A percentile compares a stretch with the other conserved stretches of the same genome.
These are phyloP conservation scores for Stellera chamaejasme DNA, from an alignment of 345 rosid genomes.

Conservation along the genomic window DNA sequence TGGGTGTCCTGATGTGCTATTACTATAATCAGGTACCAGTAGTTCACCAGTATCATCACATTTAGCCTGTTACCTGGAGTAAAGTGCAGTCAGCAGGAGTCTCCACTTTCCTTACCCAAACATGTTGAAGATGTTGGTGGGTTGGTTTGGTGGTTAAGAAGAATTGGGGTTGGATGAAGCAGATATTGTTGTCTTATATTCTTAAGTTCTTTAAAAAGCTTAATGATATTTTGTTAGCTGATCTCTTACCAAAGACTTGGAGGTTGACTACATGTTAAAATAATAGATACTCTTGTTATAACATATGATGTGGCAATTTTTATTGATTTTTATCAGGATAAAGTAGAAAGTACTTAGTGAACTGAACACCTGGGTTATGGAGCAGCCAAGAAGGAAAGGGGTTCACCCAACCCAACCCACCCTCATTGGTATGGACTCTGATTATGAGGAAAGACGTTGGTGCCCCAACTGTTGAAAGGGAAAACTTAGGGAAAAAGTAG, in stretches of 20 bases:
- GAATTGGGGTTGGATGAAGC: background rate
- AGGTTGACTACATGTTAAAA: too few relatives aligned
- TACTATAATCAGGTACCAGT: constrained; percentile 10
- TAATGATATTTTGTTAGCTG: too few relatives aligned
- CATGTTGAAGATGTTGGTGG: constrained; percentile 2
- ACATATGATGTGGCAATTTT: too few relatives aligned
- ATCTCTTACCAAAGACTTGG: too few relatives aligned
- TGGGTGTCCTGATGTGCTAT: background rate
- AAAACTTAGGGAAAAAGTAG: too few relatives aligned
- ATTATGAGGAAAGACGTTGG: background rate
- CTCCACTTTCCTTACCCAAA: constrained; percentile 17
- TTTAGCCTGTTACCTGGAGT: background rate
- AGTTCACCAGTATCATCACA: constrained; percentile 17
- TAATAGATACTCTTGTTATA: too few relatives aligned
- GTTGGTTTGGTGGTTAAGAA: constrained; percentile 32
- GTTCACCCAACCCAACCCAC: constrained; percentile 55
- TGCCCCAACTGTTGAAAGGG: constrained; percentile 4
- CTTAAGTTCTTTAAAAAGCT: too few relatives aligned
- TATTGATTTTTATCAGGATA: too few relatives aligned
- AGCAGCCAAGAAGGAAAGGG: constrained; percentile 12
- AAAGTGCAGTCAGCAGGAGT: background rate
- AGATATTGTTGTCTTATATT: too few relatives aligned
- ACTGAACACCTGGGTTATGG: too few relatives aligned
- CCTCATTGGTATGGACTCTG: constrained; percentile 8
- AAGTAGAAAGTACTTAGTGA: too few relatives aligned